Base-by-base conservation (phyloP, 2,329 filamentous ascomycete genomes). In the Pyricularia grisea region DNA sequence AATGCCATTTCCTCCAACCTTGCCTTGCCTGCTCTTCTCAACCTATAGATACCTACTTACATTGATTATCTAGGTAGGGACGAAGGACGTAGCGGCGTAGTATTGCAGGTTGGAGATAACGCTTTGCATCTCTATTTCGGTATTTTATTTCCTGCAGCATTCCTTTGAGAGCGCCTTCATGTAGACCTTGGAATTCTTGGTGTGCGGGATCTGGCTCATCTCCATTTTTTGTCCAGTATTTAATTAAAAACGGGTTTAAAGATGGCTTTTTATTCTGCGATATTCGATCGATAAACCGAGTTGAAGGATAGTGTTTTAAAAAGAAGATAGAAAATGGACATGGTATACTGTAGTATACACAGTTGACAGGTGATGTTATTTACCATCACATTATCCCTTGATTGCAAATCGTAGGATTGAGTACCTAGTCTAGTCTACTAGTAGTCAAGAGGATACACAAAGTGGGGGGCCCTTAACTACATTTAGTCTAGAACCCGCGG, bases 131-230 rank as follows among this genome's bases (percentile, higher is more conserved):
- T 50, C 73, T 0, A 70, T 85, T 81, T 20, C 70, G 11, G 75
- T 72, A 65, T 86, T 82, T 25, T 81, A 81, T 0, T 72, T 69
- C 5, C 76, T 73, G 20, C 76, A 80, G 69, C 81, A 82, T 4
- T 76, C 72, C 28, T 76, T 70, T 23, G 72, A 73, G 61, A 84
- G 82, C 1, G 79, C 81, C 3, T 83, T 83, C 36, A 86, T 73
- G 73, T 87, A 86, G 58, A 87, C 80, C 3, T 78, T 84, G 30
- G 76, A 84, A 69, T 83, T 81, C 25, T 78, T 79, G 4, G 75
- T 73, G 74, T 87, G 88, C 6, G 88, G 78, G 4, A 86, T 80
- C 61, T 79, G 79, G 65, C 76, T 77, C 6, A 86, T 76, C 72
- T 85, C 82, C 64, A n/a, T 80, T 78, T 11, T 84, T 84, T 7